phyloP scores from a whole-genome alignment of 805 yeast species.

The Ogataea thermomethanolica region DNA sequence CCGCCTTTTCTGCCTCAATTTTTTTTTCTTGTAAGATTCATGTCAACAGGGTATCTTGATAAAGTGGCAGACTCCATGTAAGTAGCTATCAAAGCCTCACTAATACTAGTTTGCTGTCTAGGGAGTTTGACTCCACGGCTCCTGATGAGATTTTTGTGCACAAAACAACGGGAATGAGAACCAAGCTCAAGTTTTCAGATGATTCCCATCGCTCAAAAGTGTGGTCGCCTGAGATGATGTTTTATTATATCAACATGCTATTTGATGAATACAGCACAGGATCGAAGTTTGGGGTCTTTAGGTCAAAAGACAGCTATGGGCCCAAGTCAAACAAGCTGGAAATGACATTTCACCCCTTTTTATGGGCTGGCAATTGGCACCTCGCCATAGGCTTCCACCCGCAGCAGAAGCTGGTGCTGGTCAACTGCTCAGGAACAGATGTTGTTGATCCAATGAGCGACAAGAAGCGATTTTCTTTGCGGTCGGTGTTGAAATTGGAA shows the following conservation, averaged over 20 bases:
- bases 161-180: constrained; percentile 25
- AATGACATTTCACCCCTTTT: constrained; percentile 32
- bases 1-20: constrained; percentile 15
- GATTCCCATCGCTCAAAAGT: constrained; percentile 27
- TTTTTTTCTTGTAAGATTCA: constrained; percentile 1
- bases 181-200: constrained; percentile 26
- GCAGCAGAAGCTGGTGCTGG: constrained; percentile 24
- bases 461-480: constrained; percentile 20
- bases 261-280: constrained; percentile 24
- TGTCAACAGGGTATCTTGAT: constrained; percentile 7
- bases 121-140: constrained; percentile 24
- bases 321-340: constrained; percentile 23
- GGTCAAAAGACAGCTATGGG: constrained; percentile 24
- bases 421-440: constrained; percentile 24
- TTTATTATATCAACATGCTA: constrained; percentile 27
- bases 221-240: constrained; percentile 31
- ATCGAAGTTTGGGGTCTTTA: constrained; percentile 22
- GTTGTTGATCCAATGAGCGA: too few species aligned
- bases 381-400: constrained; percentile 30
- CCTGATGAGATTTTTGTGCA: constrained; percentile 27
- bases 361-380: constrained; percentile 33
- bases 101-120: constrained; percentile 17
- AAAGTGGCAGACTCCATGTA: constrained; percentile 22
- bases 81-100: constrained; percentile 2
- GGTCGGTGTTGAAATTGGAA: constrained; percentile 25